Base-by-base conservation (phyloP, 768 basidiomycete species). In the Heimioporus sp. region DNA sequence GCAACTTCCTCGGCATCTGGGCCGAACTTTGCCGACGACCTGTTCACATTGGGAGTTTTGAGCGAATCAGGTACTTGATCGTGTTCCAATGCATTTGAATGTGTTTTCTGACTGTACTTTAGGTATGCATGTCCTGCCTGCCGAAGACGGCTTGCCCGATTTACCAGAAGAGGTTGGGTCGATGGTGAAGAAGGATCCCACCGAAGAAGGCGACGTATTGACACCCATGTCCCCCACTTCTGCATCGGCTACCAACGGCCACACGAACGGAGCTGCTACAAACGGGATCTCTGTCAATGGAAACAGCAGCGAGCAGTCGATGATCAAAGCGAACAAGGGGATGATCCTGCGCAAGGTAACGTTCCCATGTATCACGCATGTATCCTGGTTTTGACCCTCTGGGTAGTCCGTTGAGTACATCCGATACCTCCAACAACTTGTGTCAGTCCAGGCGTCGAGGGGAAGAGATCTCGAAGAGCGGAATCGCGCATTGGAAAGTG, bases 281-380 rank as follows among this genome's bases (percentile, higher is more conserved):
- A 24, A 24, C 24, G 48, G 49, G 12, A 32, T 46, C 15, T 24
- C 34, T 43, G 55, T 35, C 17, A 58, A 21, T 21, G 70, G 67
- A 9, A 46, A 4, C 8, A 2, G 15, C 4, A 48, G 8, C 19
- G 75, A 76, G 31, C 73, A 72, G 17, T 69, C 67, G 17, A 76
- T 78, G 30, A 86, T 90, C 48, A 95, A 95, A 65, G 92, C 92
- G 24, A 95, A 96, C 73, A 96, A 96, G 76, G 92, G 93, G 32
- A 90, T 95, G 85, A 93, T 96, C 39, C 70, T 96, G 41, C 69
- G 90, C 59, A 96, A 90, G 79, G 86, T 83, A 49, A 10, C 11
- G 45, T 46, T 37, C 20, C 21, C 1, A n/a, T 3, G 2, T 2
- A 2, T 9, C 7, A 10, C 40, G 28, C 48, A 47, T 48, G 49